Evolutionary conservation across 306 rosid genomes (phyloP).

Genomic region (Castanospermum australe): DNA sequence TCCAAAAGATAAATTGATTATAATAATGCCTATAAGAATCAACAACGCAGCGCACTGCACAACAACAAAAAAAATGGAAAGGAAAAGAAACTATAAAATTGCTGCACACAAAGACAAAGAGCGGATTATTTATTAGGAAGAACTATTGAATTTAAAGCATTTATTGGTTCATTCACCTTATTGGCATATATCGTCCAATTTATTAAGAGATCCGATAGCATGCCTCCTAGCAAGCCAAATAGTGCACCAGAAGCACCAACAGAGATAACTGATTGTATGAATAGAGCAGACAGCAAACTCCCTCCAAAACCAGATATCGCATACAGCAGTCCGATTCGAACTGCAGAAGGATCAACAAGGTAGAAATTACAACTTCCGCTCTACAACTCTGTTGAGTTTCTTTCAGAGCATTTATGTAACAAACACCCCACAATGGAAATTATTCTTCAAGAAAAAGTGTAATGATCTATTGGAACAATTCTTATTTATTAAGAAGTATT

Average conservation of each 20-base stretch:
- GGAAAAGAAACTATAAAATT: slow-evolving; percentile 28
- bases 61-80: slow-evolving; percentile 4
- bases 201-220: slow-evolving; percentile 83
- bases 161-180: slow-evolving; percentile 51
- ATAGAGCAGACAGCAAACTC: slow-evolving; percentile 71
- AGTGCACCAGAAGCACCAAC: slow-evolving; percentile 97
- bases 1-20: slow-evolving; percentile 75
- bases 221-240: slow-evolving; percentile 85
- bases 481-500: background rate
- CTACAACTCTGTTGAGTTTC: background rate
- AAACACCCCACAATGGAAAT: background rate
- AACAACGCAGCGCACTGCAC: slow-evolving; percentile 67
- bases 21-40: slow-evolving; percentile 57
- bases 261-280: slow-evolving; percentile 62
- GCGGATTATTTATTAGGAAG: slow-evolving; percentile 13
- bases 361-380: slow-evolving; percentile 5
- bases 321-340: slow-evolving; percentile 67
- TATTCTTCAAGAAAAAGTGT: background rate
- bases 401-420: slow-evolving; percentile 1
- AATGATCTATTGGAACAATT: background rate
- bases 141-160: background rate
- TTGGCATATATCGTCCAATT: slow-evolving; percentile 88
- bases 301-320: slow-evolving; percentile 84
- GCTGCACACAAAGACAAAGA: background rate
- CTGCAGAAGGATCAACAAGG: slow-evolving; percentile 39